These are phyloP conservation scores for Diospyros lotus DNA, from an alignment of 148 eudicot species.

Conservation along the genomic window DNA sequence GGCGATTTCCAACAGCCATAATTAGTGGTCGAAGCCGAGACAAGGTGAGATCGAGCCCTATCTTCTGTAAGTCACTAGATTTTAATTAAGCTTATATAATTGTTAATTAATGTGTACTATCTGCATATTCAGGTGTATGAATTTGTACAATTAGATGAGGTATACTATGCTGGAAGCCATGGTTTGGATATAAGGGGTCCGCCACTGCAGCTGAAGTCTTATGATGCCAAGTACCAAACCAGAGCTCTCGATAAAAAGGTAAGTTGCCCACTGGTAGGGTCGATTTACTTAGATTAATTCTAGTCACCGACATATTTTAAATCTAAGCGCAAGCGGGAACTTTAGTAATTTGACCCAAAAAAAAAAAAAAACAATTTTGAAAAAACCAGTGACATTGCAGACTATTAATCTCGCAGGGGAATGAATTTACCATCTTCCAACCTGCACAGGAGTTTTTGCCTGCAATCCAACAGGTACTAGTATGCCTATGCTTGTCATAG, in stretches of 20 bases:
- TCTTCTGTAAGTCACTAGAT: too few species aligned
- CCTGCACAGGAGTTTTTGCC: constrained; percentile 89
- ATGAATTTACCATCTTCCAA: constrained; percentile 60
- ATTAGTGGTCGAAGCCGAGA: constrained; percentile 84
- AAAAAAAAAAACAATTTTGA: too few species aligned
- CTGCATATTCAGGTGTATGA: constrained; percentile 46
- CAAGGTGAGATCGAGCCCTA: constrained; percentile 39
- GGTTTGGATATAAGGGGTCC: constrained; percentile 94
- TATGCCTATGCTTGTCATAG: background rate
- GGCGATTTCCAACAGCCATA: constrained; percentile 74
- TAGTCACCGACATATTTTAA: too few species aligned
- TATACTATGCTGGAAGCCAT: constrained; percentile 92
- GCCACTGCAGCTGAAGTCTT: constrained; percentile 28
- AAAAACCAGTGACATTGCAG: background rate
- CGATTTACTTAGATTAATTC: too few species aligned
- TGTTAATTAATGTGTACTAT: background rate
- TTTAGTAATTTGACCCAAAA: too few species aligned
- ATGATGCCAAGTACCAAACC: constrained; percentile 39
- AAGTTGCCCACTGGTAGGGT: background rate
- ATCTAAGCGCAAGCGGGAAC: too few species aligned
- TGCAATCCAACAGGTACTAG: constrained; percentile 54
- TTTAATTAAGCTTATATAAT: background rate
- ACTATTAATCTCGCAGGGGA: constrained; percentile 40
- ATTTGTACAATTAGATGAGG: constrained; percentile 71
- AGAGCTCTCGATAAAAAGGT: constrained; percentile 47